A percentile compares a stretch with the other conserved stretches of the same genome.
Conservation (phyloP, 1,284 basidiomycete species). For the Austroboletus novae-zelandiae region DNA sequence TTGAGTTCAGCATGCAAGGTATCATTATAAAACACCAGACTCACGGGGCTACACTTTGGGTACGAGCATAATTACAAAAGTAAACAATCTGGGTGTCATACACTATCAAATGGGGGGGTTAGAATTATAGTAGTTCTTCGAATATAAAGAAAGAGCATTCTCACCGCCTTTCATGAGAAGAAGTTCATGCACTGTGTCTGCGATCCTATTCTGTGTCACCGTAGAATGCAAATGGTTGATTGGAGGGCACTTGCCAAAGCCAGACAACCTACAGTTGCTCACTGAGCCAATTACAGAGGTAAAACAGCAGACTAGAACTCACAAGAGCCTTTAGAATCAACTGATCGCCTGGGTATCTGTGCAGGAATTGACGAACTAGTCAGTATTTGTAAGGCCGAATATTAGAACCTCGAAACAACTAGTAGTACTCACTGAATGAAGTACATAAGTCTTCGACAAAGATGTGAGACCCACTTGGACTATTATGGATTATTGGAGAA, state of each 20-base stretch:
- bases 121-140: neutral
- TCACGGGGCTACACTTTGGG: slow-evolving; percentile 1
- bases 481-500: neutral
- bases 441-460: neutral
- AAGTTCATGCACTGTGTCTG: neutral
- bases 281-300: neutral
- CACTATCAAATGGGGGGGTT: neutral
- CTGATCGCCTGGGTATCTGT: slow-evolving; percentile 1
- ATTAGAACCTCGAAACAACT: neutral
- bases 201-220: neutral
- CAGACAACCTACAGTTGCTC: neutral
- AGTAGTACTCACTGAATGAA: slow-evolving; percentile 1
- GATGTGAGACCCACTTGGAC: neutral
- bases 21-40: neutral
- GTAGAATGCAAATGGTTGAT: neutral
- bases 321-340: neutral
- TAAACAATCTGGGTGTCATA: neutral
- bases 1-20: neutral
- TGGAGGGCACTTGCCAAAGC: neutral
- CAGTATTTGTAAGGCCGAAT: neutral
- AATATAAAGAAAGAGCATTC: neutral
- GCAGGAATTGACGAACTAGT: neutral
- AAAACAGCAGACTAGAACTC: neutral
- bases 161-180: slow-evolving; percentile 5
- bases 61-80: neutral